Conservation (phyloP, 1,139 yeast species). For the Chernovozyma aurita region DNA sequence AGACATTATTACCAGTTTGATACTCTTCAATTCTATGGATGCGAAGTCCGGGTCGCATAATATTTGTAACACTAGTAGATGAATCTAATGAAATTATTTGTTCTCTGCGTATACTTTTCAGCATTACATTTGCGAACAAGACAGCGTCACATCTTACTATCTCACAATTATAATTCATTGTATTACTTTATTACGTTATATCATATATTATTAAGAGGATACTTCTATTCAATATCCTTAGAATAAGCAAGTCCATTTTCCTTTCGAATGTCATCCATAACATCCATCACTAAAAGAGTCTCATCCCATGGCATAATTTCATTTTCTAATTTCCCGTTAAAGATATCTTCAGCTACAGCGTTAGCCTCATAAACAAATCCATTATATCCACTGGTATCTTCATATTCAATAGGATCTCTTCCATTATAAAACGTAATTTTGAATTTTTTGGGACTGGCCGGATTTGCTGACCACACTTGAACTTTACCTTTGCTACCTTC, state of each 20-base stretch:
- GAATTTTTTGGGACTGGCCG: conserved; percentile 27
- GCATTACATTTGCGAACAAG: too few relatives aligned
- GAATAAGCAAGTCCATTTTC: conserved; percentile 41
- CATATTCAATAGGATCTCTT: conserved; percentile 14
- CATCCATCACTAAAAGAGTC: conserved; percentile 37
- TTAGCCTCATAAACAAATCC: conserved; percentile 54
- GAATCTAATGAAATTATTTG: too few relatives aligned
- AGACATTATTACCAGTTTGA: too few relatives aligned
- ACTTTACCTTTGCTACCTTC: conserved; percentile 38
- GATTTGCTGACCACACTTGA: conserved; percentile 31
- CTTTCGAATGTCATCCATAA: conserved; percentile 41
- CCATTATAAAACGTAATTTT: conserved; percentile 23
- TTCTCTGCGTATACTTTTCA: too few relatives aligned
- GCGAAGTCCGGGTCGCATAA: too few relatives aligned
- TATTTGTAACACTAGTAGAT: too few relatives aligned
- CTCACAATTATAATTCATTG: too few relatives aligned
- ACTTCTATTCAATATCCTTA: conserved; percentile 16
- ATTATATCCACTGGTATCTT: conserved; percentile 24
- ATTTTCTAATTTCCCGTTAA: conserved; percentile 30
- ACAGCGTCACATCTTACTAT: too few relatives aligned
- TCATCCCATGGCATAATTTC: conserved; percentile 39
- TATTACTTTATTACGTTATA: too few relatives aligned
- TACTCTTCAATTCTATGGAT: too few relatives aligned
- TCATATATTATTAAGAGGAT: too few relatives aligned
- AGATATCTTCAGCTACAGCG: conserved; percentile 41